These are phyloP conservation scores for Emmonsia crescens DNA, from an alignment of 2,329 filamentous ascomycete genomes.

Conservation along the genomic window DNA sequence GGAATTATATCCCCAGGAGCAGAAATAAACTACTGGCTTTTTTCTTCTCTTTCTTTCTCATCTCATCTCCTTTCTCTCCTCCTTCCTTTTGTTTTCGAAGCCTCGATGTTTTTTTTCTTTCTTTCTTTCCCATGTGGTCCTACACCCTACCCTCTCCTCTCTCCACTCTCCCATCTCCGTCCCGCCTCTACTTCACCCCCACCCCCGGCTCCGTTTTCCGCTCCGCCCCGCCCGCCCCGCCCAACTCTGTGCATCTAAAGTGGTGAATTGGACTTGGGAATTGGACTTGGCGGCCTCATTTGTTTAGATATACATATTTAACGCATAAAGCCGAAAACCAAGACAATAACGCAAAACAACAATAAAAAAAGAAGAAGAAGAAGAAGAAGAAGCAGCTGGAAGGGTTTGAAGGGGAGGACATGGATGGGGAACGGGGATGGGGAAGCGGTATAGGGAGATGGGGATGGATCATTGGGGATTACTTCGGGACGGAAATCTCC, in stretches of 20 bases:
- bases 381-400: too few relatives aligned
- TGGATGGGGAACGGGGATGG: too few relatives aligned
- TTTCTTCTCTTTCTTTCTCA: background rate
- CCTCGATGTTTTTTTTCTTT: too few relatives aligned
- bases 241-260: background rate
- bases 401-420: too few relatives aligned
- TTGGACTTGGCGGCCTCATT: background rate
- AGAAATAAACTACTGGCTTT: constrained; percentile 19
- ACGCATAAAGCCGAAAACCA: background rate
- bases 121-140: too few relatives aligned
- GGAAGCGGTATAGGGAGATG: background rate
- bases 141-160: too few relatives aligned
- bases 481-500: background rate
- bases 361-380: too few relatives aligned
- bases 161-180: too few relatives aligned
- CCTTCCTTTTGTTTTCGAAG: too few relatives aligned
- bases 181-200: too few relatives aligned
- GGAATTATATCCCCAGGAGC: constrained; percentile 65
- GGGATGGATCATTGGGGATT: background rate
- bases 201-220: too few relatives aligned
- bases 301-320: background rate
- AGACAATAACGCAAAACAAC: background rate
- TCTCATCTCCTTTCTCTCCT: background rate
- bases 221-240: too few relatives aligned
- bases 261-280: background rate